Evolutionary conservation across 2,329 filamentous ascomycete genomes (phyloP).

Genomic region (Septoria petroselini): DNA sequence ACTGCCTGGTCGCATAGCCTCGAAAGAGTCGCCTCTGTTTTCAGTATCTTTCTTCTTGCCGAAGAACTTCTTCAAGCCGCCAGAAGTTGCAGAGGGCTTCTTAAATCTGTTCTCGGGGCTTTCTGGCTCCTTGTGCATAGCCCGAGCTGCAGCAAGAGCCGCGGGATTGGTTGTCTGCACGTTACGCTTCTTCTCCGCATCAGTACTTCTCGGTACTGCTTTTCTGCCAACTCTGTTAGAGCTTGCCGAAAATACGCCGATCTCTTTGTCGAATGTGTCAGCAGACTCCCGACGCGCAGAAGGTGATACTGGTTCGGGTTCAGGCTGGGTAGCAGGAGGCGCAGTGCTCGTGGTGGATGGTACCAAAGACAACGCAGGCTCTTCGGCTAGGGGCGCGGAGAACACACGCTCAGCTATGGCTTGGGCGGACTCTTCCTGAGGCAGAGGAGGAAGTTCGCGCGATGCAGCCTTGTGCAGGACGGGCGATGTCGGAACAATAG

Average conservation of each 20-base stretch:
- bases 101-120: slow-evolving; percentile 37
- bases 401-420: not conserved
- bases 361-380: slow-evolving; percentile 8
- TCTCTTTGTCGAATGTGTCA: slow-evolving; percentile 28
- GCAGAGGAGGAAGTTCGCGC: slow-evolving; percentile 14
- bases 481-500: slow-evolving; percentile 7
- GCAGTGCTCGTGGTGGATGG: slow-evolving; percentile 7
- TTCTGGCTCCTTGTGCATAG: slow-evolving; percentile 33
- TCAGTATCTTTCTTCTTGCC: slow-evolving; percentile 58
- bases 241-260: slow-evolving; percentile 21
- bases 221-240: slow-evolving; percentile 33
- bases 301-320: slow-evolving; percentile 6
- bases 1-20: slow-evolving; percentile 48
- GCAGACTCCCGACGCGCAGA: not conserved
- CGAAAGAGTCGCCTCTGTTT: slow-evolving; percentile 41
- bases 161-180: slow-evolving; percentile 35
- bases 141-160: slow-evolving; percentile 33
- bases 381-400: slow-evolving; percentile 4
- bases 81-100: slow-evolving; percentile 44
- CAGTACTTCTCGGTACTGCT: slow-evolving; percentile 35
- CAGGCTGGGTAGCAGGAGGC: slow-evolving; percentile 22
- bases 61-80: slow-evolving; percentile 63
- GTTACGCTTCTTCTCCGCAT: slow-evolving; percentile 23
- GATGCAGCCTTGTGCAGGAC: slow-evolving; percentile 9
- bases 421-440: slow-evolving; percentile 6